phyloP scores from a whole-genome alignment of 2,329 filamentous ascomycete genomes.

The Bipolaris bicolor region DNA sequence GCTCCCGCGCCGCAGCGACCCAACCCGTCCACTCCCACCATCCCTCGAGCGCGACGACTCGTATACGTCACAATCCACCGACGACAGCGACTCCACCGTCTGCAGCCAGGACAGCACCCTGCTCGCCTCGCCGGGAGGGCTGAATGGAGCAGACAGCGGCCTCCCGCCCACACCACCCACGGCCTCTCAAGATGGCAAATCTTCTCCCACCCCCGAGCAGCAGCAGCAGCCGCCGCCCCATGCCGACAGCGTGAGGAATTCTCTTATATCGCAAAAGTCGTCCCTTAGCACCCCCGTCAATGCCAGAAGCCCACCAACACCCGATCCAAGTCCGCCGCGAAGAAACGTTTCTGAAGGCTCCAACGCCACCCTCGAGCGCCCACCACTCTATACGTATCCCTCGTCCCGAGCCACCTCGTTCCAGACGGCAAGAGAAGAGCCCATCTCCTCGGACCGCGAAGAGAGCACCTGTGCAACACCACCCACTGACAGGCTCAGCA shows the following conservation, averaged over 20 bases:
- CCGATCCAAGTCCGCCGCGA: constrained; percentile 47
- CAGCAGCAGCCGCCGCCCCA: constrained; percentile 29
- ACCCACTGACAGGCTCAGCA: constrained; percentile 33
- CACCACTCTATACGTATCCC: constrained; percentile 41
- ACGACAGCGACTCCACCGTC: constrained; percentile 36
- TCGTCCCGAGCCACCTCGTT: constrained; percentile 56
- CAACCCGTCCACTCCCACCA: constrained; percentile 29
- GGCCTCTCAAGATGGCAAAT: constrained; percentile 40
- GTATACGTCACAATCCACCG: constrained; percentile 35
- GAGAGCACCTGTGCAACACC: constrained; percentile 41
- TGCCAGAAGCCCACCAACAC: constrained; percentile 49
- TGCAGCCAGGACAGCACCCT: constrained; percentile 36
- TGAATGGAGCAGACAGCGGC: constrained; percentile 42
- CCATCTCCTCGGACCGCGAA: constrained; percentile 42
- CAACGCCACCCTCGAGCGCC: constrained; percentile 31
- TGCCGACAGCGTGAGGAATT: constrained; percentile 49
- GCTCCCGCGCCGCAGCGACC: constrained; percentile 37
- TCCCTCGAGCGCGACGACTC: constrained; percentile 29
- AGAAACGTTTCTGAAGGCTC: constrained; percentile 33
- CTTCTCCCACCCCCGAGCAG: constrained; percentile 30
- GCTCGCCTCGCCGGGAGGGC: constrained; percentile 34
- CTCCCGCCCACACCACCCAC: constrained; percentile 56
- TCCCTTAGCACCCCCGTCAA: constrained; percentile 51
- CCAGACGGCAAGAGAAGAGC: constrained; percentile 54
- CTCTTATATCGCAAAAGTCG: constrained; percentile 49